Conservation (phyloP, 2,329 filamentous ascomycete genomes). For the Myrmaecium sp. region DNA sequence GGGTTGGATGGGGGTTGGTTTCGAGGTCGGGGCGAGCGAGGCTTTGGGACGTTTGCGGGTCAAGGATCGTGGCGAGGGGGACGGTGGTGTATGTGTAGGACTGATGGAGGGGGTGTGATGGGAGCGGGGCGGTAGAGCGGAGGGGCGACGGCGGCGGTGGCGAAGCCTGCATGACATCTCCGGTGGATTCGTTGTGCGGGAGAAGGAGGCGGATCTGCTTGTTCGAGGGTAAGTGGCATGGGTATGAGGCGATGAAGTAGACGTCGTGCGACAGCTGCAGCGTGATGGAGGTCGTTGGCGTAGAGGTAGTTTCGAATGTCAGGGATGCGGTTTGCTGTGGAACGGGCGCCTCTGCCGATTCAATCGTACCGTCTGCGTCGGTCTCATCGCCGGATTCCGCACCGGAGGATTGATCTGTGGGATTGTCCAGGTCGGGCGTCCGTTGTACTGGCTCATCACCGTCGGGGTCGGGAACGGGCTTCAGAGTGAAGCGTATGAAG, state of each 20-base stretch:
- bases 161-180: constrained; percentile 4
- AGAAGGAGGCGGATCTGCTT: constrained; percentile 7
- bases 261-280: constrained; percentile 32
- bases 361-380: constrained; percentile 10
- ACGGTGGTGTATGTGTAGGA: constrained; percentile 12
- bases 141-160: constrained; percentile 11
- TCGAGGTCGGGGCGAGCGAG: constrained; percentile 11
- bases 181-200: constrained; percentile 10
- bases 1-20: background rate
- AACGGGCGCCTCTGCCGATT: constrained; percentile 5
- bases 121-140: constrained; percentile 15
- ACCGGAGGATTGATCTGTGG: background rate
- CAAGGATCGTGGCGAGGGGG: constrained; percentile 20
- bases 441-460: constrained; percentile 9
- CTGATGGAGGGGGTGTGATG: constrained; percentile 5
- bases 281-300: constrained; percentile 6
- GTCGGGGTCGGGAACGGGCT: constrained; percentile 9
- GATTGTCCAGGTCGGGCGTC: background rate
- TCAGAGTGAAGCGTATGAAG: constrained; percentile 2
- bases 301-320: constrained; percentile 15
- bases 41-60: constrained; percentile 13
- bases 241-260: constrained; percentile 37
- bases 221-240: constrained; percentile 29
- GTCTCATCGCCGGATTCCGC: constrained; percentile 1
- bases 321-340: constrained; percentile 13